Conservation (phyloP, 495 filamentous ascomycete genomes). For the Evansstolkia leycettana region DNA sequence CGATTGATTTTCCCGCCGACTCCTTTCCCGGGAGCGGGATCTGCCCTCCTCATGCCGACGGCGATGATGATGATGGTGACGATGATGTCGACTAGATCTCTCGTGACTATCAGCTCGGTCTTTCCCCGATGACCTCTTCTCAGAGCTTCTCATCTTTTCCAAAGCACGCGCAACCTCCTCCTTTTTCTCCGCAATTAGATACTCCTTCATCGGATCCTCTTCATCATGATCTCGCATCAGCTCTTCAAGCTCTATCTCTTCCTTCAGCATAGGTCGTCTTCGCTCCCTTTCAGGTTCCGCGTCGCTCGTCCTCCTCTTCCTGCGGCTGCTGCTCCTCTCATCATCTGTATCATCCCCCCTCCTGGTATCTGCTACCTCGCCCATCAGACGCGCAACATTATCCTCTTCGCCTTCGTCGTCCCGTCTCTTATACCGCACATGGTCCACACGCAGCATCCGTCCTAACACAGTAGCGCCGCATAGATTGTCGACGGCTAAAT, state of each 20-base stretch:
- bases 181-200: slow-evolving; percentile 76
- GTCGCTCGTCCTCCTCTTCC: slow-evolving; percentile 28
- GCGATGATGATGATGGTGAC: slow-evolving; percentile 38
- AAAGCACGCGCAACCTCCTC: slow-evolving; percentile 68
- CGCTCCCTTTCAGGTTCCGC: slow-evolving; percentile 23
- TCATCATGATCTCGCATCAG: slow-evolving; percentile 76
- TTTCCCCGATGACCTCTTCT: slow-evolving; percentile 24
- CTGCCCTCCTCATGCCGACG: slow-evolving; percentile 23
- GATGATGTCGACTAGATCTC: slow-evolving; percentile 38
- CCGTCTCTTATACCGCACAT: slow-evolving; percentile 76
- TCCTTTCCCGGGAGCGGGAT: slow-evolving; percentile 20
- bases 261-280: slow-evolving; percentile 39
- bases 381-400: slow-evolving; percentile 30
- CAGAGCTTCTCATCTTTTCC: slow-evolving; percentile 36
- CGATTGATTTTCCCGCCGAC: slow-evolving; percentile 15
- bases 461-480: slow-evolving; percentile 77
- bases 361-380: slow-evolving; percentile 10
- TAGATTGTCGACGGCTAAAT: slow-evolving; percentile 91
- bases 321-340: slow-evolving; percentile 19
- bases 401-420: slow-evolving; percentile 74
- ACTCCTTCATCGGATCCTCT: slow-evolving; percentile 95
- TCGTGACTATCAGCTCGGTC: slow-evolving; percentile 26
- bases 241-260: slow-evolving; percentile 66
- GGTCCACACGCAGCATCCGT: slow-evolving; percentile 75
- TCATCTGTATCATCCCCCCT: slow-evolving; percentile 15